Percentiles rank a stretch among this genome's conserved stretches.
Conservation (phyloP, 2,329 filamentous ascomycete genomes). For the Fusarium continuum region DNA sequence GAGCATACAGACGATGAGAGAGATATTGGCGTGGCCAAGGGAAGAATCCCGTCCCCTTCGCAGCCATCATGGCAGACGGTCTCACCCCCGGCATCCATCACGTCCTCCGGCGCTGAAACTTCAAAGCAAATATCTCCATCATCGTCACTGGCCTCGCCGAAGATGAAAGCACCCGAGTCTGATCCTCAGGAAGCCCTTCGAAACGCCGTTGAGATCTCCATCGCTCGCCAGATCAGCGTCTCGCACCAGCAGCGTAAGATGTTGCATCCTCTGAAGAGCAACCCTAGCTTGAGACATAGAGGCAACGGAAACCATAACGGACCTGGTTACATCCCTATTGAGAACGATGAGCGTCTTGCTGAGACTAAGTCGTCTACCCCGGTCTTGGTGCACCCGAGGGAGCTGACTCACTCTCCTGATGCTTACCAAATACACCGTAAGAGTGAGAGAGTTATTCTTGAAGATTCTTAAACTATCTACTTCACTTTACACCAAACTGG, state of each 20-base stretch:
- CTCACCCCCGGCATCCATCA: conserved; percentile 50
- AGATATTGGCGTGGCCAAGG: conserved; percentile 41
- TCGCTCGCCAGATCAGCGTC: conserved; percentile 73
- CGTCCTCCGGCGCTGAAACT: conserved; percentile 31
- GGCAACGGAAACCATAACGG: conserved; percentile 28
- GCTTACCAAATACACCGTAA: conserved; percentile 61
- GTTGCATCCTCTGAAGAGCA: conserved; percentile 62
- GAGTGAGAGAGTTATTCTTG: conserved; percentile 58
- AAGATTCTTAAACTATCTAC: conserved; percentile 45
- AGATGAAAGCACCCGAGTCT: conserved; percentile 34
- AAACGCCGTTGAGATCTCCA: conserved; percentile 70
- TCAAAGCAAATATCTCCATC: conserved; percentile 25
- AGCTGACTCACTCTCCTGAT: conserved; percentile 43
- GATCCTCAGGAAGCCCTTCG: conserved; percentile 51
- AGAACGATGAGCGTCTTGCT: conserved; percentile 44
- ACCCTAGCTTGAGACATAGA: conserved; percentile 36
- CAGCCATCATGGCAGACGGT: conserved; percentile 61
- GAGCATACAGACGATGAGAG: conserved; percentile 40
- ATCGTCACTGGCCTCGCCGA: conserved; percentile 33
- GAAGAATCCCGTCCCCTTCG: conserved; percentile 49
- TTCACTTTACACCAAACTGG: neutral
- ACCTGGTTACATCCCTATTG: conserved; percentile 34
- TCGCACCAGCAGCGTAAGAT: conserved; percentile 69
- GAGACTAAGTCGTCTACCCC: conserved; percentile 57
- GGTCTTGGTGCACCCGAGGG: conserved; percentile 54